phyloP scores from a whole-genome alignment of 2,329 filamentous ascomycete genomes.

The Fusarium anthophilum region DNA sequence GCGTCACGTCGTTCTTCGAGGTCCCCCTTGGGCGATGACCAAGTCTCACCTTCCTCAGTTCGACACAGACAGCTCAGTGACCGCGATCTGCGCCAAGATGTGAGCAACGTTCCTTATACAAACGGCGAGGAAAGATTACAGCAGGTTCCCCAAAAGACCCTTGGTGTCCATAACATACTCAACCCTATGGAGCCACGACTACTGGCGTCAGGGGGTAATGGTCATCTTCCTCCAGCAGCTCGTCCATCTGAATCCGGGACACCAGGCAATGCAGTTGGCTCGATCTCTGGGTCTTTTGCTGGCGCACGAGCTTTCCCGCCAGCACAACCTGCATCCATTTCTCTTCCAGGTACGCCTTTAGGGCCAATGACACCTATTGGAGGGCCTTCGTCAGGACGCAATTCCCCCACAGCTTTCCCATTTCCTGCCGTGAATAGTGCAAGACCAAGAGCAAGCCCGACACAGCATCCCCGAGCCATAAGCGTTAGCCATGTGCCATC shows the following conservation, averaged over 20 bases:
- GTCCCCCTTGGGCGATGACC: slow-evolving; percentile 53
- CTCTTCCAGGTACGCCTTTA: slow-evolving; percentile 48
- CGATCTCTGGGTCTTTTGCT: slow-evolving; percentile 37
- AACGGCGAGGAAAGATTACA: slow-evolving; percentile 39
- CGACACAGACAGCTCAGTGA: slow-evolving; percentile 33
- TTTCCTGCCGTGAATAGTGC: slow-evolving; percentile 45
- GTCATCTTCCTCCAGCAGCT: slow-evolving; percentile 12
- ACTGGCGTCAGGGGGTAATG: slow-evolving; percentile 27
- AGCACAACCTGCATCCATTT: slow-evolving; percentile 44
- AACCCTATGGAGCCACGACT: slow-evolving; percentile 48
- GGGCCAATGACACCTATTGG: slow-evolving; percentile 41
- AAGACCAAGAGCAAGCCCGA: slow-evolving; percentile 47
- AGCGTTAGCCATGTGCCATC: slow-evolving; percentile 42
- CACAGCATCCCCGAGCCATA: slow-evolving; percentile 41
- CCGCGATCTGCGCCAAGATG: slow-evolving; percentile 39
- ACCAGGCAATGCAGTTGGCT: slow-evolving; percentile 21
- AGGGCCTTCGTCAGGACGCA: slow-evolving; percentile 46
- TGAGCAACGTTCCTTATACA: slow-evolving; percentile 30
- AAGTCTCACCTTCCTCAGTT: slow-evolving; percentile 38
- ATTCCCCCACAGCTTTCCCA: slow-evolving; percentile 46
- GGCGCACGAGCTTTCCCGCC: slow-evolving; percentile 39
- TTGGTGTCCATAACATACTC: slow-evolving; percentile 52
- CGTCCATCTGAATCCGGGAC: slow-evolving; percentile 34
- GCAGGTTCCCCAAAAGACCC: slow-evolving; percentile 38
- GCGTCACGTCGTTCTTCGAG: slow-evolving; percentile 60